phyloP scores from a whole-genome alignment of 768 basidiomycete species.

The Amanita subjunquillea region DNA sequence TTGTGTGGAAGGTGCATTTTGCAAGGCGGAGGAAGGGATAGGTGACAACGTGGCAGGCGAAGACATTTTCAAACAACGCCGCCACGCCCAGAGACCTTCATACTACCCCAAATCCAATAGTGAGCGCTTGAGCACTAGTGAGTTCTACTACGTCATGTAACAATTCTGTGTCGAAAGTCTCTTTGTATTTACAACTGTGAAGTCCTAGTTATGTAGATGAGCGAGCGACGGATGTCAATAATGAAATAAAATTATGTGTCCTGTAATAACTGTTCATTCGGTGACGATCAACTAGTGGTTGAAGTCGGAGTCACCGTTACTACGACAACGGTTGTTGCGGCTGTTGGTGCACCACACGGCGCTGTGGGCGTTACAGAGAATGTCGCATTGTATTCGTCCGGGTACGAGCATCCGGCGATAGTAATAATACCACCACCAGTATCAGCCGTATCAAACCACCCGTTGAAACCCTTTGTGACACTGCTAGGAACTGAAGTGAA shows the following conservation, averaged over 20 bases:
- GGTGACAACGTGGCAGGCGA: background rate
- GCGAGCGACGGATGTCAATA: background rate
- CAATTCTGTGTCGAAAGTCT: background rate
- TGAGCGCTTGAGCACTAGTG: background rate
- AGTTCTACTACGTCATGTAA: background rate
- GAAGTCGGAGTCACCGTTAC: background rate
- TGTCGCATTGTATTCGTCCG: constrained; percentile 19
- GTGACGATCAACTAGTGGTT: background rate
- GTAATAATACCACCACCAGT: constrained; percentile 23
- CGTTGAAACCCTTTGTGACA: constrained; percentile 25
- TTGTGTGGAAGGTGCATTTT: constrained; percentile 12
- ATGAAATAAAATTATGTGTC: background rate
- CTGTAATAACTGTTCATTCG: background rate
- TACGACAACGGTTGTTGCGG: background rate
- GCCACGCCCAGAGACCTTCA: background rate
- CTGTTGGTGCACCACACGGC: constrained; percentile 9
- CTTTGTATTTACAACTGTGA: background rate
- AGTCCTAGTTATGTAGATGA: background rate
- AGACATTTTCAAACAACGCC: background rate
- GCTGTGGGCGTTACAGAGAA: constrained; percentile 16
- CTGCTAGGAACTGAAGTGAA: constrained; percentile 22
- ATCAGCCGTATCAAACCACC: constrained; percentile 37
- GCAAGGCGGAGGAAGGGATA: constrained; percentile 9
- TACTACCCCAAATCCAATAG: background rate
- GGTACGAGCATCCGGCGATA: constrained; percentile 38